Evolutionary conservation across 345 rosid genomes (phyloP).

Genomic region (Hibiscus trionum): DNA sequence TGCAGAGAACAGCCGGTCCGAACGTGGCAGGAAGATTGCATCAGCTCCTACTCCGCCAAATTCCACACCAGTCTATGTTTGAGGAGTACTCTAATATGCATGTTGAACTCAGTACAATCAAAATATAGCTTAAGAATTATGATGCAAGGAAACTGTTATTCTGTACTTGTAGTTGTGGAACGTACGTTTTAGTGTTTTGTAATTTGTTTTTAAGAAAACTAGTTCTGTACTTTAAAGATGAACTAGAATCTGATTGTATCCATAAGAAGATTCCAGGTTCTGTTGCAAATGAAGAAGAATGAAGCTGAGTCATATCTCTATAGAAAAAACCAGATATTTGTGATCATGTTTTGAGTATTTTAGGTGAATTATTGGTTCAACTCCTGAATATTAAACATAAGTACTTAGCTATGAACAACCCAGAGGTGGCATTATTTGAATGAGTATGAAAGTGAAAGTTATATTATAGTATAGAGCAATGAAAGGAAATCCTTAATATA

Average conservation of each 20-base stretch:
- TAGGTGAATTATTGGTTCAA: not conserved
- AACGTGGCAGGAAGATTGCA: constrained; percentile 45
- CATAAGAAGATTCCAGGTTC: not conserved
- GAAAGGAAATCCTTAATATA: not conserved
- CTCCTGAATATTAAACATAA: not conserved
- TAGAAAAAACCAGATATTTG: not conserved
- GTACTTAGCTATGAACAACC: not conserved
- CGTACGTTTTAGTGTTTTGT: too few species aligned
- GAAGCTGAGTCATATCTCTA: not conserved
- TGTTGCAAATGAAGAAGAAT: not conserved
- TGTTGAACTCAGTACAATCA: too few species aligned
- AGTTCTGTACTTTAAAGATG: not conserved
- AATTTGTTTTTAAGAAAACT: constrained; percentile 10
- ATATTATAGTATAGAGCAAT: not conserved
- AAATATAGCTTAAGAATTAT: too few species aligned
- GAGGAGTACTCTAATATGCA: too few species aligned
- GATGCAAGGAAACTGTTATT: too few species aligned
- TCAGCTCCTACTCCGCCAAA: constrained; percentile 39
- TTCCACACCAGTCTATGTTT: constrained; percentile 14
- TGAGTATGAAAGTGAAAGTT: not conserved
- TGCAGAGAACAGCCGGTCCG: constrained; percentile 61
- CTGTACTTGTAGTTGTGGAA: too few species aligned
- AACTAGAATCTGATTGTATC: not conserved
- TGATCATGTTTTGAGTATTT: not conserved
- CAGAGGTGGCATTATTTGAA: not conserved